Percentiles rank a stretch among this genome's conserved stretches.
Evolutionary conservation across 257 asterid genomes (phyloP).

Genomic region (Rubia yunnanensis): DNA sequence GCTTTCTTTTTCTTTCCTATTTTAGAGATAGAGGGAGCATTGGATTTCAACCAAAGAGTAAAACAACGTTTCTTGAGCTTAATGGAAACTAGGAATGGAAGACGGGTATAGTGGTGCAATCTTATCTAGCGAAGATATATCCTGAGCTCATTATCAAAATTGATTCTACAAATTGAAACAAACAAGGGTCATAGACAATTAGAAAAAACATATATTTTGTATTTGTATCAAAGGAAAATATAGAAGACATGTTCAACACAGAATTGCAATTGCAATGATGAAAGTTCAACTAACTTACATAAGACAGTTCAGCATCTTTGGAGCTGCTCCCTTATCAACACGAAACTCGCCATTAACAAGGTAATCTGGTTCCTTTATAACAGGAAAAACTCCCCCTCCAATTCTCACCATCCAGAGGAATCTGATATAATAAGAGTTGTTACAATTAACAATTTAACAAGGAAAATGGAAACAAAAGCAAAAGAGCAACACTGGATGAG

Average conservation of each 20-base stretch:
- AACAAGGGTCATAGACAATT: not conserved
- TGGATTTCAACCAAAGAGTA: not conserved
- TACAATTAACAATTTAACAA: slow-evolving; percentile 11
- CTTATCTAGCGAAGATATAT: not conserved
- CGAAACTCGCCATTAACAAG: slow-evolving; percentile 99
- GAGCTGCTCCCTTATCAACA: slow-evolving; percentile 96
- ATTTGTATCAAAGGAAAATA: not conserved
- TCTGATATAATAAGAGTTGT: slow-evolving; percentile 32
- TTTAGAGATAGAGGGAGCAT: not conserved
- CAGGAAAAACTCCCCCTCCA: slow-evolving; percentile 96
- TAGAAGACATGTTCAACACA: not conserved
- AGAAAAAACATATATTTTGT: not conserved
- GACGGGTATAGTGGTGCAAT: not conserved
- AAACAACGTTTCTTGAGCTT: not conserved
- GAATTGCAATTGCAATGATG: not conserved
- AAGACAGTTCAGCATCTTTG: slow-evolving; percentile 94
- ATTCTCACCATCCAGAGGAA: slow-evolving; percentile 99
- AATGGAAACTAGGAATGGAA: not conserved
- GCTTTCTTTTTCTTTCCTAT: too few relatives aligned
- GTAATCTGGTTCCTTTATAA: slow-evolving; percentile 96
- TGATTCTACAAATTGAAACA: not conserved
- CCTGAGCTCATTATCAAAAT: not conserved
- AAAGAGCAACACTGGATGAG: not conserved
- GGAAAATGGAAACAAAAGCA: not conserved
- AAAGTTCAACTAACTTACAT: slow-evolving; percentile 53